Base-by-base conservation (phyloP, 2,329 filamentous ascomycete species). In the Fusarium kyushuense region DNA sequence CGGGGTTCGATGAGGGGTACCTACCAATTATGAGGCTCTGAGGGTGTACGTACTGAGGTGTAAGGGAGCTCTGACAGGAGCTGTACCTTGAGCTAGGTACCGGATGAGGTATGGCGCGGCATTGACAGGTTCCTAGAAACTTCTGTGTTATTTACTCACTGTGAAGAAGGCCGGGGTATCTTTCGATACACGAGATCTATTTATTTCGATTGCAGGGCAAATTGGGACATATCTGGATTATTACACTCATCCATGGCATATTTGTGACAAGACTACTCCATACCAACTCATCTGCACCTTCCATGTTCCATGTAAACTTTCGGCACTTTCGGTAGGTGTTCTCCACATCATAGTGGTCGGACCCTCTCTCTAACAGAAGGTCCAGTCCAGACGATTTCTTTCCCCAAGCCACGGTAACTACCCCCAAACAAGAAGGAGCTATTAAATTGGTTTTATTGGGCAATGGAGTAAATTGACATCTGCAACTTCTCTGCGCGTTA, bases 1-100 rank as follows among this genome's bases (percentile, higher is more conserved):
- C 42, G 25, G 25, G 27, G 16, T 23, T 23, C 17, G 32, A 52
- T 69, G 65, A 66, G 65, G 65, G 56, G 60, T 43, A 23, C 21
- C 46, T 64, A 33, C 64, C 63, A 67, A 67, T 67, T 49, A 68
- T 60, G 49, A 68, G 38, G 51, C 65, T 54, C 38, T 47, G 19
- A 23, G 25, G 30, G 33, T 19, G 14, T 27, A 14, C 27, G 9
- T 27, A 25, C 25, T 5, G 5, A 5, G 25, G 29, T n/a, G n/a
- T 46, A 14, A 32, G 30, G 30, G n/a, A 40, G 47, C 47, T 51
- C 33, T 51, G 33, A 11, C n/a, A 29, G 30, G 47, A 51, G 33
- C 47, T 51, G 33, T 40, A 38, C 23, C 47, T 51, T 29, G n/a
- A 51, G 33, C 23, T 38, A 27, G 21, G 47, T 51, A 11, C 32